Percentiles rank a stretch among this genome's conserved stretches.
Evolutionary conservation across 2,329 filamentous ascomycete genomes (phyloP).

Genomic region (Colletotrichum sp.): DNA sequence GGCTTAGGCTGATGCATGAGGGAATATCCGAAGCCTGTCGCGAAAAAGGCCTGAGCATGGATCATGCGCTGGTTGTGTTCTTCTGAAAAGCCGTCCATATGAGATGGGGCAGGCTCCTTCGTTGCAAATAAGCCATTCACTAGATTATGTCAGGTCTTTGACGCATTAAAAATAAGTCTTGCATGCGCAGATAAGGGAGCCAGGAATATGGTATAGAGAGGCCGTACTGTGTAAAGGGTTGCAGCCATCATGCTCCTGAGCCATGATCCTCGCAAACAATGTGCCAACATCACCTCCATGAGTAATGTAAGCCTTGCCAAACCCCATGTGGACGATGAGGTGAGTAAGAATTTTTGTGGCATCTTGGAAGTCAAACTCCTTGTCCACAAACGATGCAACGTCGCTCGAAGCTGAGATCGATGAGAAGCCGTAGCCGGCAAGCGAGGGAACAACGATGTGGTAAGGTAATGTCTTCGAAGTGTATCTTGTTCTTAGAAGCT

Average conservation of each 20-base stretch:
- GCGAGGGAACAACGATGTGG: background rate
- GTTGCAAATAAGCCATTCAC: background rate
- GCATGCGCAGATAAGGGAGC: background rate
- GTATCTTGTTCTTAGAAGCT: background rate
- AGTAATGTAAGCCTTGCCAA: background rate
- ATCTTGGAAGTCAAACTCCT: background rate
- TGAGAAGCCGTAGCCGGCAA: background rate
- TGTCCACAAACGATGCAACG: background rate
- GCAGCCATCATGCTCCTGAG: background rate
- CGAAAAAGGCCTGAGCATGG: background rate
- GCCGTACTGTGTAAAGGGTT: conserved; percentile 21
- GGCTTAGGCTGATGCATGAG: background rate
- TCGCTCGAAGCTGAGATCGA: background rate
- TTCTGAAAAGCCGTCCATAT: background rate
- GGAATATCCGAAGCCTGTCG: background rate
- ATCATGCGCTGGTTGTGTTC: background rate
- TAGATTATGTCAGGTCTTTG: background rate
- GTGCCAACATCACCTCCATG: background rate
- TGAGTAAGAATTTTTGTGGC: background rate
- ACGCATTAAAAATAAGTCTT: background rate
- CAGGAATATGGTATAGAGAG: background rate
- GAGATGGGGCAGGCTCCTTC: background rate
- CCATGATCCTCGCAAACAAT: background rate
- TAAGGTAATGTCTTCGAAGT: background rate
- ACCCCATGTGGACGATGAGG: background rate